Evolutionary conservation across 306 rosid species (phyloP), one percentile per base, ranked within the genome.

Genomic region (Cicer chorassanicum): DNA sequence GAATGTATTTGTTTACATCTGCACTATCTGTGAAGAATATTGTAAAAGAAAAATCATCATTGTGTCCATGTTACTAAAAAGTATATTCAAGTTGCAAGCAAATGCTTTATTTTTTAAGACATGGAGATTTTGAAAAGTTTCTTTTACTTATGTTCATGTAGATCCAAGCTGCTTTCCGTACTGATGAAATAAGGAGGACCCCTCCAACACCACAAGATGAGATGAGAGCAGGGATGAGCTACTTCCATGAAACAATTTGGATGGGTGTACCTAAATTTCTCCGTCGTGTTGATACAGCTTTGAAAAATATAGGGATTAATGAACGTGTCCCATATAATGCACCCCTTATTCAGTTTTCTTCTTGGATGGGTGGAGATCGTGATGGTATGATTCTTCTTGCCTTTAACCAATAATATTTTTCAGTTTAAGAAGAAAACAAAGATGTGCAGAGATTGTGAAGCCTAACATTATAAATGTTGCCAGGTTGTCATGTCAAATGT

Each of bases 131-230:
- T 49, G 18, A 49, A 49, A 46, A 49, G 55, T 49, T 49, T 49
- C 19, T 49, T 49, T 49, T 13, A 49, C 39, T 24, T 56, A 12
- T 73, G 12, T 72, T 56, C 16, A 12, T 80, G 73, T 54, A 93
- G 98, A 93, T 93, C 80, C 98, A 93, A 89, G 98, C 98, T 72
- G 98, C 97, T 56, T 93, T 93, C 80, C 97, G 98, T 34, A 93
- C 98, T 0, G 98, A 93, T 87, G 98, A 93, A 86, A 93, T 93
- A 72, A 87, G 81, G 50, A 88, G 98, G 77, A 91, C 93, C 39
- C 87, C 98, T 81, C 98, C 98, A 59, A 89, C 98, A 39, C 98
- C 98, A 54, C 98, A 93, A 83, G 98, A 93, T 89, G 98, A 93
- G 82, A 93, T 91, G 97, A 24, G 34, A 24, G 34, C 34, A 24